These are phyloP conservation scores for Barnettozyma populi DNA, from an alignment of 805 yeast species.

Conservation along the genomic window DNA sequence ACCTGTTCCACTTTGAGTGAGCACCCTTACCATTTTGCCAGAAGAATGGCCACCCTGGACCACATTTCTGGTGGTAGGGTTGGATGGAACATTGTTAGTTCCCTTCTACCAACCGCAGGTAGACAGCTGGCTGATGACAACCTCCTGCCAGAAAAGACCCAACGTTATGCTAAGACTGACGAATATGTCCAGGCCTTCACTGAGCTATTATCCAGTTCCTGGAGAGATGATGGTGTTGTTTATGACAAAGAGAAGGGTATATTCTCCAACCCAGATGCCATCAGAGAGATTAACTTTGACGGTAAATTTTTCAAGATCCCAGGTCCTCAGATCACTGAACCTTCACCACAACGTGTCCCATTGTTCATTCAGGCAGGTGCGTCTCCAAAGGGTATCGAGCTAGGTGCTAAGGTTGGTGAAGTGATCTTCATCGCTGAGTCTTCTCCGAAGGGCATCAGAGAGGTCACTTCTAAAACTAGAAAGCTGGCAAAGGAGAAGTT, in stretches of 20 bases:
- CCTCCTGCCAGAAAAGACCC: constrained; percentile 35
- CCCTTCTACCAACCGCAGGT: constrained; percentile 40
- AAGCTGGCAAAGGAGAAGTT: constrained; percentile 29
- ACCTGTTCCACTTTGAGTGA: constrained; percentile 43
- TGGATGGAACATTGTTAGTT: constrained; percentile 46
- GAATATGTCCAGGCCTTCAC: constrained; percentile 40
- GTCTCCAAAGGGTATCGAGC: constrained; percentile 35
- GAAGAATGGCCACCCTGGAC: constrained; percentile 42
- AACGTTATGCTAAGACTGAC: constrained; percentile 39
- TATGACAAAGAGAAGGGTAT: constrained; percentile 27
- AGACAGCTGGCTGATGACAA: constrained; percentile 35
- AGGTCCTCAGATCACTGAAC: constrained; percentile 40
- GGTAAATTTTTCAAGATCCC: constrained; percentile 36
- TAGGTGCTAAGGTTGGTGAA: constrained; percentile 44
- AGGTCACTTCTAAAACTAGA: constrained; percentile 29
- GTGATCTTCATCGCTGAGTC: constrained; percentile 33
- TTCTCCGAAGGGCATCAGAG: constrained; percentile 29
- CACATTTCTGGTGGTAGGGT: constrained; percentile 42
- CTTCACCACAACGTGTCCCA: constrained; percentile 42
- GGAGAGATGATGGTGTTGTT: constrained; percentile 40
- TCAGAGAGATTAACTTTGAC: constrained; percentile 37
- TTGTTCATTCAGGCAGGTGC: constrained; percentile 43
- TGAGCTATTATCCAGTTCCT: constrained; percentile 37
- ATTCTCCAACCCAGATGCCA: constrained; percentile 35
- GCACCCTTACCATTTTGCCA: constrained; percentile 40